A percentile compares a stretch with the other conserved stretches of the same genome.
phyloP scores from a whole-genome alignment of 2,329 filamentous ascomycete species.

The Xylariales sp. region DNA sequence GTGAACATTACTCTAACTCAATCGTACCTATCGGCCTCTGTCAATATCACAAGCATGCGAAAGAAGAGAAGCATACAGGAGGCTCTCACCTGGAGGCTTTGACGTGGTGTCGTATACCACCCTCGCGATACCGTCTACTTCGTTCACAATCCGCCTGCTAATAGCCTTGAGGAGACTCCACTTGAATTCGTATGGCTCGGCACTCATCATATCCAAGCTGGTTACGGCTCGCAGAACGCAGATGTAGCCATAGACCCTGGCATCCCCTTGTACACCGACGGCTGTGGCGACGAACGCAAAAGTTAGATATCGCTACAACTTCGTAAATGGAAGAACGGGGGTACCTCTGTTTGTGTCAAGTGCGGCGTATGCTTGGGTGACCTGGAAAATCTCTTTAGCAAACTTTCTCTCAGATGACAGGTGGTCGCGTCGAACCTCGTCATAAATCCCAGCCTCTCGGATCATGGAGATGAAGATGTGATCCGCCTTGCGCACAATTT shows the following conservation, averaged over 20 bases:
- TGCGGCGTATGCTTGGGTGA: slow-evolving; percentile 44
- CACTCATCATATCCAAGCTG: slow-evolving; percentile 66
- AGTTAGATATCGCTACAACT: slow-evolving; percentile 1
- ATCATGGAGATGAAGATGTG: slow-evolving; percentile 74
- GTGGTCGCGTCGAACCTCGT: slow-evolving; percentile 39
- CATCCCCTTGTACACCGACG: slow-evolving; percentile 54
- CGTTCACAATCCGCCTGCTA: slow-evolving; percentile 65
- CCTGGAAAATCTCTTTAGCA: slow-evolving; percentile 20
- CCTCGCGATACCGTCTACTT: slow-evolving; percentile 66
- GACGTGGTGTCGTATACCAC: slow-evolving; percentile 63
- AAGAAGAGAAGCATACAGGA: background rate
- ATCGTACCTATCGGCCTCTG: slow-evolving; percentile 55
- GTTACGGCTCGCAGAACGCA: slow-evolving; percentile 39
- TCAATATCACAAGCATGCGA: background rate
- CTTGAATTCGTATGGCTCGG: slow-evolving; percentile 54
- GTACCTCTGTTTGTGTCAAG: slow-evolving; percentile 36
- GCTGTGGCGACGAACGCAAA: slow-evolving; percentile 17
- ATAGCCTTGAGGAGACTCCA: slow-evolving; percentile 61
- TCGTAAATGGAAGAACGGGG: slow-evolving; percentile 8
- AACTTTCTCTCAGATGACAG: background rate
- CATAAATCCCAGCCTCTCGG: slow-evolving; percentile 65
- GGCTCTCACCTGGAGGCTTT: slow-evolving; percentile 52
- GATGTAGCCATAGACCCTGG: slow-evolving; percentile 24
- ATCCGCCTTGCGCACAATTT: slow-evolving; percentile 74
- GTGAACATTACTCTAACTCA: slow-evolving; percentile 43